Base-by-base conservation (phyloP, 208 protist genomes). In the Leishmania tropica region DNA sequence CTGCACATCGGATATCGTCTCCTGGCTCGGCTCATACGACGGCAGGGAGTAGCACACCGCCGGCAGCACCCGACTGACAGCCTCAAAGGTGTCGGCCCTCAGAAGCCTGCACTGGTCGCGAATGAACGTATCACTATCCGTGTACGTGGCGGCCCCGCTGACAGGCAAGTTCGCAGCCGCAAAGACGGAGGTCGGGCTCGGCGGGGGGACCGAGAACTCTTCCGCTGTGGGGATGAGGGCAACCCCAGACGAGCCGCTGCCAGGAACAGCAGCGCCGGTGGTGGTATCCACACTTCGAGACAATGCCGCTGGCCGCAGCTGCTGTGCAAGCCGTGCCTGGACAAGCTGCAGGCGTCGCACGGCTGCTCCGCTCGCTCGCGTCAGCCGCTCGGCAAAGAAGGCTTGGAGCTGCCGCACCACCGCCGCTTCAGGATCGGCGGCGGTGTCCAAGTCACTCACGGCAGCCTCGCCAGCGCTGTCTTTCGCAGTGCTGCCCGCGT, bases 81-180 rank as follows among this genome's bases (percentile, higher is more conserved):
- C 80, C 81, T 97, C 93, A 83, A 98, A 98, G 24, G 93, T 97
- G 81, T 98, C 95, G 0, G 95, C 95, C n/a, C 92, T 90, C 11
- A 98, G 88, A 17, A 98, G 87, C 53, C 78, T 80, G 81, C 91
- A 92, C 78, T 98, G 95, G 72, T 92, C 93, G 24, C 58, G 79
- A n/a, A 96, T 90, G 62, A 95, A 96, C 5, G 73, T 79, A 76
- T 96, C 90, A 51, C 87, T 88, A 37, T 80, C 81, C 15, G 45
- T 79, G 85, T 94, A 95, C 64, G 58, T 80, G 2, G 47, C 75
- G 15, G 68, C 72, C 1, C 92, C 91, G 80, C 90, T 92, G 24
- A 97, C 78, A 45, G 95, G 95, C 54, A 98, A 83, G 76, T 96
- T 96, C 6, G 81, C 40, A 24, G 93, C 83, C 0, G 80, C 67